Base-by-base conservation (phyloP, 2,329 filamentous ascomycete species). In the Paecilomyces dactylethromorphus region DNA sequence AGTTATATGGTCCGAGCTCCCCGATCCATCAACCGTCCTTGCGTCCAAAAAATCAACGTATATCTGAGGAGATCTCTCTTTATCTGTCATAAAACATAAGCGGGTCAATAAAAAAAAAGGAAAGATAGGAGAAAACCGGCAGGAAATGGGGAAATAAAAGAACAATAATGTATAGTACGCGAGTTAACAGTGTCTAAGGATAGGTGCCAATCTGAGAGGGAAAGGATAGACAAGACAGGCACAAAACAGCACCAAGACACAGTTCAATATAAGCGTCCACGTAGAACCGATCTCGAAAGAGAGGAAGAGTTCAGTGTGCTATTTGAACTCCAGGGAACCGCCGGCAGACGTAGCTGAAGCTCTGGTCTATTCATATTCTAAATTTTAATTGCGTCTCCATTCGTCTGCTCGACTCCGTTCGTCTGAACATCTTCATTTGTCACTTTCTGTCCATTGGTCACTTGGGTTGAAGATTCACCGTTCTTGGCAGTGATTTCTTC, bases 401-500 rank as follows among this genome's bases (percentile, higher is more conserved):
- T 45, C 22, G 22, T 39, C 33, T 8, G 18, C 32, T 15, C 7
- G 32, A 29, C 21, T 22, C 33, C n/a, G 22, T 31, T 24, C 10
- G 24, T 39, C 26, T 29, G 26, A 29, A 7, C 26, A 29, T 18
- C 24, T 29, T 29, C 51, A n/a, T 15, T 21, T 21, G 32, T 55
- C 26, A 13, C 21, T 54, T 26, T n/a, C 10, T 54, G 32, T 11
- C 61, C 57, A 26, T 55, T 53, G 31, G 49, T 26, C 18, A 52
- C 61, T 6, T 18, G 15, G n/a, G 10, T 18, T n/a, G n/a, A 18
- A 10, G 39, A 21, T 8, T 8, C n/a, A 8, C 39, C n/a, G 10
- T 33, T 33, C 32, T 10, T 33, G 3, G 33, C 56, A 39, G 69
- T 66, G 29, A 61, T 60, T 56, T 63, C 59, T n/a, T 60, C 54